Evolutionary conservation across 2,329 filamentous ascomycete species (phyloP), one percentile per base, ranked within the genome.

Genomic region (Penicillium crustosum): DNA sequence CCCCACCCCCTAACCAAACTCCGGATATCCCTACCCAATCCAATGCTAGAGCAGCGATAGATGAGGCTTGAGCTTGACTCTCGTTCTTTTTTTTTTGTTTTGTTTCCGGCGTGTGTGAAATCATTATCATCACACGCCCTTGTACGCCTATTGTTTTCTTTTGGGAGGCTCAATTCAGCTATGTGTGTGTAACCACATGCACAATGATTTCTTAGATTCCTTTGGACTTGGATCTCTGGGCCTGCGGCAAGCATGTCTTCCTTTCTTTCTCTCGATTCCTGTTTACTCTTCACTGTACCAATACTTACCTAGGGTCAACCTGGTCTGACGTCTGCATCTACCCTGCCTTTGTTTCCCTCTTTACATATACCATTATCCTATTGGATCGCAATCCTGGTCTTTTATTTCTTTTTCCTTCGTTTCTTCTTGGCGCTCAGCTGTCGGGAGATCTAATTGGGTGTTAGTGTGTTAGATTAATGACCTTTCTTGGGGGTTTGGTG

Each of bases 331-430:
- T 35, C 49, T 53, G 49, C 49, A 53, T 53, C 36, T 57, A 47
- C 27, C 25, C 49, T 44, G 19, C 19, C 19, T 42, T 53, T 42
- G 35, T 42, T 25, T 36, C 27, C 17, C 29, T 41, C 13, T 35
- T 57, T 47, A 53, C 49, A 57, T 53, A 57, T 57, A 53, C 55
- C 55, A 57, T 44, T 39, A 17, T 48, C 15, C 43, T 36, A 53
- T 48, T 36, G 55, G 49, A 57, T 41, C 12, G 42, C 35, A 47
- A 21, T 43, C 9, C 17, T 44, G 35, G 42, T 47, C 33, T 29
- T 44, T 39, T 27, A 13, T 44, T n/a, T n/a, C 31, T 25, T 50
- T 50, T 43, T 39, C 27, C 19, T 33, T 33, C n/a, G 3, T 21
- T 43, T 49, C 19, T 29, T 57, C 21, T 29, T 13, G 25, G 12